phyloP scores from a whole-genome alignment of 2,329 filamentous ascomycete species.

The Stachybotrys chlorohalonatus region DNA sequence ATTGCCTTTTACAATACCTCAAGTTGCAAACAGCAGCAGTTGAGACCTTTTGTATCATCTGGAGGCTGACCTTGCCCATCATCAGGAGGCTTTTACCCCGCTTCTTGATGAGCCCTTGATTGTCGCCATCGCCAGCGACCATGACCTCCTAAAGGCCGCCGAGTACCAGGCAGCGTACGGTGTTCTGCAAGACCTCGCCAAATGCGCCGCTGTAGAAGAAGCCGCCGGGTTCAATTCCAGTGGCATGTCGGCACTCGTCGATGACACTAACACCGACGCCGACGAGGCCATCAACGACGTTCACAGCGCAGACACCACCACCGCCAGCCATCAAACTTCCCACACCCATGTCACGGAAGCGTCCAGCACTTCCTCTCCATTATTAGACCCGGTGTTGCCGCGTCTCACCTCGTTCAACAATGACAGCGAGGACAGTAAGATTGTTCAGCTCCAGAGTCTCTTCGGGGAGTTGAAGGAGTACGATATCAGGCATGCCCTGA shows the following conservation, averaged over 20 bases:
- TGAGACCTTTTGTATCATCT: too few species aligned
- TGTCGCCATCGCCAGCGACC: conserved; percentile 67
- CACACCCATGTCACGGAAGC: conserved; percentile 18
- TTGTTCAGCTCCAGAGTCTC: conserved; percentile 54
- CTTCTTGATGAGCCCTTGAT: conserved; percentile 71
- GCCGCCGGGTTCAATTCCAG: conserved; percentile 70
- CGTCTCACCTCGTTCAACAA: conserved; percentile 24
- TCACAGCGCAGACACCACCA: conserved; percentile 15
- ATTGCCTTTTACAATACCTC: too few species aligned
- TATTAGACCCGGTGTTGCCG: conserved; percentile 13
- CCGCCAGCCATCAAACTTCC: conserved; percentile 16
- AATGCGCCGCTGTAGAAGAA: conserved; percentile 57
- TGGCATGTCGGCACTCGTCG: conserved; percentile 46
- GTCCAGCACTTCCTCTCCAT: conserved; percentile 13
- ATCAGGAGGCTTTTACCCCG: conserved; percentile 61
- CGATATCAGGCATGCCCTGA: conserved; percentile 58
- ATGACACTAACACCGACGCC: conserved; percentile 8
- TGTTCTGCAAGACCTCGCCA: conserved; percentile 58
- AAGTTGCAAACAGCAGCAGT: too few species aligned
- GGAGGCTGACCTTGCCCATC: background rate
- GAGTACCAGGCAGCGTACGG: conserved; percentile 45
- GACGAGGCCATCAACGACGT: conserved; percentile 10
- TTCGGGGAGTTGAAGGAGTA: conserved; percentile 61
- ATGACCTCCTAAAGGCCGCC: conserved; percentile 46
- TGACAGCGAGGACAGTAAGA: conserved; percentile 51